Conservation (phyloP, 1,139 yeast species). For the Zygosaccharomyces sapae region DNA sequence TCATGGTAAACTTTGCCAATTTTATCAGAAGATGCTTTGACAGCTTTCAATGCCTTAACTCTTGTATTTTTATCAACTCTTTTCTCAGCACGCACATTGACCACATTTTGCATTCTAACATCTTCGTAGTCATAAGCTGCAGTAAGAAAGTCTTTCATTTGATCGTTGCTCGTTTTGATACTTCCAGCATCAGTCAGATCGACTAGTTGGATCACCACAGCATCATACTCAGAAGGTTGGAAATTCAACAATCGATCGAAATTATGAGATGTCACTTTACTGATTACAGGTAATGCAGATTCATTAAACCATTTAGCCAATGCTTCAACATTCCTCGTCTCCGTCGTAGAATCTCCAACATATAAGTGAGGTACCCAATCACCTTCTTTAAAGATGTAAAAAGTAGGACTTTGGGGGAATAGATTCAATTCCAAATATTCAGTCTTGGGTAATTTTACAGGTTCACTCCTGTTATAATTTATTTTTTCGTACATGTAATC, state of each 20-base stretch:
- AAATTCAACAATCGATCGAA: constrained; percentile 41
- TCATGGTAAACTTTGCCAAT: constrained; percentile 47
- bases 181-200: constrained; percentile 42
- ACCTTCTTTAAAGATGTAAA: constrained; percentile 56
- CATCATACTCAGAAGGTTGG: constrained; percentile 37
- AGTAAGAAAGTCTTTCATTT: constrained; percentile 44
- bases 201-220: constrained; percentile 52
- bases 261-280: constrained; percentile 46
- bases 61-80: constrained; percentile 44
- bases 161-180: constrained; percentile 19
- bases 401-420: constrained; percentile 56
- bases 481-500: constrained; percentile 42
- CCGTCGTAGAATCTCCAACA: constrained; percentile 61
- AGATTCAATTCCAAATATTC: constrained; percentile 49
- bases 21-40: constrained; percentile 40
- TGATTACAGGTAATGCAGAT: constrained; percentile 49
- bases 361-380: constrained; percentile 49
- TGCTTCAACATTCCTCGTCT: constrained; percentile 48
- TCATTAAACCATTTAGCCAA: constrained; percentile 48
- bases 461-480: constrained; percentile 40
- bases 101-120: constrained; percentile 45
- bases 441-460: constrained; percentile 40
- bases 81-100: constrained; percentile 38
- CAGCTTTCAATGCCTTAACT: constrained; percentile 44
- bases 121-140: constrained; percentile 54